A percentile compares a stretch with the other conserved stretches of the same genome.
Conservation (phyloP, 2,329 filamentous ascomycete species). For the Didymella arachidicola region DNA sequence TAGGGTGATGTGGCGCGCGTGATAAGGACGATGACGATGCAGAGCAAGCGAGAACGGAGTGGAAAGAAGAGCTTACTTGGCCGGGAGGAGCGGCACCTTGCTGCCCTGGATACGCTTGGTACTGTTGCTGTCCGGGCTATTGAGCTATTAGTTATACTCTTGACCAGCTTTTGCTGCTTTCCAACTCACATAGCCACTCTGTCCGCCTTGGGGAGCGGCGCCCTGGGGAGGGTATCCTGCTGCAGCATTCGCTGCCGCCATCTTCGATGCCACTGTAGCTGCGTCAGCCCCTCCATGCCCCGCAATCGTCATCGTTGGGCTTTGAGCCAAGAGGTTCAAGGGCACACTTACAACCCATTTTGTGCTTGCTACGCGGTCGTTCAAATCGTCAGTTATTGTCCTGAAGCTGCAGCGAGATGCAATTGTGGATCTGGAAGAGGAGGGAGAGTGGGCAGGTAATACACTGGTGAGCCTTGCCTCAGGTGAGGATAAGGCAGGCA, state of each 20-base stretch:
- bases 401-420: constrained; percentile 4
- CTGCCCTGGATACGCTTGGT: constrained; percentile 66
- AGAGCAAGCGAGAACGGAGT: constrained; percentile 36
- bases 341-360: constrained; percentile 19
- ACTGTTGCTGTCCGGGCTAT: constrained; percentile 58
- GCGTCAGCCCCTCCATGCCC: constrained; percentile 39
- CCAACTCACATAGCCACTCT: constrained; percentile 61
- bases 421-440: constrained; percentile 3
- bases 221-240: constrained; percentile 48
- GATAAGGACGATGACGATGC: constrained; percentile 43
- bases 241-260: constrained; percentile 53
- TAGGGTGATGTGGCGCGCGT: constrained; percentile 32
- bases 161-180: constrained; percentile 17
- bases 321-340: constrained; percentile 13
- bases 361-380: constrained; percentile 8
- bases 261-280: constrained; percentile 56
- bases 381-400: constrained; percentile 1
- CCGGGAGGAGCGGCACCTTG: constrained; percentile 53
- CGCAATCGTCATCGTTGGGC: constrained; percentile 26
- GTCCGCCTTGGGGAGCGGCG: constrained; percentile 41
- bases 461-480: constrained; percentile 20
- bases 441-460: constrained; percentile 13
- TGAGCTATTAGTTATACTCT: constrained; percentile 39
- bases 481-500: constrained; percentile 18
- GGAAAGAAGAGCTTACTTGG: constrained; percentile 43